Evolutionary conservation across 768 basidiomycete species (phyloP).

Genomic region (Phylloporus scabripes): DNA sequence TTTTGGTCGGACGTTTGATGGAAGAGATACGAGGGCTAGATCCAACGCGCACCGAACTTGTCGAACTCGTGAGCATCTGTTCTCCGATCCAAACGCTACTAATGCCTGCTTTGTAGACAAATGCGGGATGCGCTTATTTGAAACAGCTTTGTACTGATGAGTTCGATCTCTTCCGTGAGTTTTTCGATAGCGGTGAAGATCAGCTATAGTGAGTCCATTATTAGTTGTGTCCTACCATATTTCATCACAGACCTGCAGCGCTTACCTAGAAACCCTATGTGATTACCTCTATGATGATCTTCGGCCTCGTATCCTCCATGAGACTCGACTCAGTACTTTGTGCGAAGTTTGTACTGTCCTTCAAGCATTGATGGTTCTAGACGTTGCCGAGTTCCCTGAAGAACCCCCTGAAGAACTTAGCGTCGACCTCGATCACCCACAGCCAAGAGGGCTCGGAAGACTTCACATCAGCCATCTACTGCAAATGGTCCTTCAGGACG

Average conservation of each 20-base stretch:
- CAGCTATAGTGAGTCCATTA: constrained; percentile 51
- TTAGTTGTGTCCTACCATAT: constrained; percentile 1
- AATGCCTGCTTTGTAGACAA: constrained; percentile 49
- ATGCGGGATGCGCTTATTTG: constrained; percentile 87
- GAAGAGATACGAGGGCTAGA: constrained; percentile 83
- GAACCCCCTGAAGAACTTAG: constrained; percentile 31
- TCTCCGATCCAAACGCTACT: not conserved
- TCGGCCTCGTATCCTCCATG: constrained; percentile 91
- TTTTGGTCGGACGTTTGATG: constrained; percentile 67
- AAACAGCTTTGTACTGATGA: constrained; percentile 91
- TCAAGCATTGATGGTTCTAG: constrained; percentile 93
- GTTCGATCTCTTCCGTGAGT: constrained; percentile 76
- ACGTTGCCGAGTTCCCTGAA: constrained; percentile 44
- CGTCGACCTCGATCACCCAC: constrained; percentile 35
- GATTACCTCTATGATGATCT: constrained; percentile 95
- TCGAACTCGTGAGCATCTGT: constrained; percentile 66
- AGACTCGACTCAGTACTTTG: constrained; percentile 77
- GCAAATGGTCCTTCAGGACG: constrained; percentile 90
- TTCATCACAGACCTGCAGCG: constrained; percentile 39
- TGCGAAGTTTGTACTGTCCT: constrained; percentile 96
- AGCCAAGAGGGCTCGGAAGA: constrained; percentile 42
- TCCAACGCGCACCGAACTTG: constrained; percentile 73
- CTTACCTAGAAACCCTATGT: constrained; percentile 86
- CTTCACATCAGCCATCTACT: constrained; percentile 79
- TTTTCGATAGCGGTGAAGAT: constrained; percentile 84